Evolutionary conservation across 176 grass and related monocot species (phyloP), one percentile per base, ranked within the genome.

Genomic region (Elaeis guineensis): DNA sequence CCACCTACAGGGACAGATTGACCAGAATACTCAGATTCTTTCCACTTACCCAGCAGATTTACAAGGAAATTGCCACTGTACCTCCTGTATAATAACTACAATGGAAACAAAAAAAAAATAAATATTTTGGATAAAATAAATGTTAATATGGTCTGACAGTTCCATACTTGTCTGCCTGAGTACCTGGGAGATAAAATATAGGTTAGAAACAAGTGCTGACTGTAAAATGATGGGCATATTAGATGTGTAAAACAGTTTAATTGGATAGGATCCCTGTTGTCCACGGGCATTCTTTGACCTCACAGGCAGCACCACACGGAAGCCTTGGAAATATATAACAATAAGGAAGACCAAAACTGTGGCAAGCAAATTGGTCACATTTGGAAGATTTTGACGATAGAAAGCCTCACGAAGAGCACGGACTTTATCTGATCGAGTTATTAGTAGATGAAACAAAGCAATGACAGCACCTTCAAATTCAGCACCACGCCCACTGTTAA

Each of bases 271-370:
- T 19, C 70, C 78, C 70, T 75, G 78, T 19, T 81, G 78, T 25
- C 79, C 79, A 49, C 79, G 56, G 7, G 71, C 72, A 70, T 76
- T 82, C 54, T 82, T 82, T 16, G 72, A 75, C 44, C 79, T 65
- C 54, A 82, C 79, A 21, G 72, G 79, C 49, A 76, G 55, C 21
- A 82, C 72, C 52, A 82, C 66, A 49, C 79, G 69, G 39, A 74
- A 84, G 11, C 74, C 81, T 73, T 84, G 69, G 75, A 84, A 84
- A 49, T 84, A 84, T 11, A 78, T 78, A 54, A 84, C 81, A 49
- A 85, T 79, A 24, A 79, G 75, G 55, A 85, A 85, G 21, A 85
- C 76, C 20, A 85, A 35, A 24, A 85, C 76, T 57, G 82, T 85
- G 5, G 82, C 76, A 21, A 85, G 75, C 54, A 66, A 74, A 57